Evolutionary conservation across 2,329 filamentous ascomycete genomes (phyloP).

Genomic region (Ophiostoma perfectum): DNA sequence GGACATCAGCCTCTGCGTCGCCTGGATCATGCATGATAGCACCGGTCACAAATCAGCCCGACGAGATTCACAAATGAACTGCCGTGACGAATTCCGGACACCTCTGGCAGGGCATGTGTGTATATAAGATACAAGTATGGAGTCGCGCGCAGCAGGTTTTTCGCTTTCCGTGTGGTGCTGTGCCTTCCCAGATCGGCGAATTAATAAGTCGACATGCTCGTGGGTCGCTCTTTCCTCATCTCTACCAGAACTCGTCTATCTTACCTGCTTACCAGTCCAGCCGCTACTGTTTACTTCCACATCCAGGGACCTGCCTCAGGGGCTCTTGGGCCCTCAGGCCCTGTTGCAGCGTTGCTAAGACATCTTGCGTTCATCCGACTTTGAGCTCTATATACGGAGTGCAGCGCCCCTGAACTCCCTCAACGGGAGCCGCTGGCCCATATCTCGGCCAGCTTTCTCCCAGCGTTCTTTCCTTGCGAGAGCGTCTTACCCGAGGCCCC

Average conservation of each 20-base stretch:
- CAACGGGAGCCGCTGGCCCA: neutral
- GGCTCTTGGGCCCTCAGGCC: neutral
- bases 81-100: neutral
- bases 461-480: neutral
- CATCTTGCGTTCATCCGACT: too few species aligned
- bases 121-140: too few species aligned
- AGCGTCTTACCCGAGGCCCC: neutral
- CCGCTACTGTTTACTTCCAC: neutral
- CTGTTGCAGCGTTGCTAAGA: neutral
- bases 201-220: neutral
- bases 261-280: neutral
- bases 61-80: neutral
- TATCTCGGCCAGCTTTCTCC: neutral
- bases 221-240: neutral
- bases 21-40: neutral
- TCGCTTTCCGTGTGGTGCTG: neutral
- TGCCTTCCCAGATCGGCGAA: conserved; percentile 2
- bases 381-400: too few species aligned
- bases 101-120: neutral
- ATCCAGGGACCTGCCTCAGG: neutral
- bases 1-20: neutral
- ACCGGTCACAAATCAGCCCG: too few species aligned
- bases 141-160: neutral
- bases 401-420: too few species aligned
- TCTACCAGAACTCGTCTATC: neutral